Evolutionary conservation across 2,329 filamentous ascomycete species (phyloP).

Genomic region (Verticillium tricorpus): DNA sequence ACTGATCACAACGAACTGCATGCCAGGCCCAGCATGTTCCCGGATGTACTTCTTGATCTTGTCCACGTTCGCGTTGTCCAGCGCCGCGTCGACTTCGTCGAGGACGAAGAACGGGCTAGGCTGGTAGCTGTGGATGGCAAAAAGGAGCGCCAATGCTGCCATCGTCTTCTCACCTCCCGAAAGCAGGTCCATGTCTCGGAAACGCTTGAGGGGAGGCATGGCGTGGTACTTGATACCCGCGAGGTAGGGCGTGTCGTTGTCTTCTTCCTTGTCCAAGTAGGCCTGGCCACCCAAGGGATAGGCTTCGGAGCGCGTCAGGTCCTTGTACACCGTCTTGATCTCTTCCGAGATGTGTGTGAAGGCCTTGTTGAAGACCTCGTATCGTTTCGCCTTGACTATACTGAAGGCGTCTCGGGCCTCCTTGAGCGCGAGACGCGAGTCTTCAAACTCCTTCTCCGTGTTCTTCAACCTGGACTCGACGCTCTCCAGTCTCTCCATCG

Average conservation of each 20-base stretch:
- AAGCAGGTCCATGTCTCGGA: slow-evolving; percentile 98
- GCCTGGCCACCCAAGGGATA: slow-evolving; percentile 87
- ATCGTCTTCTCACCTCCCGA: slow-evolving; percentile 98
- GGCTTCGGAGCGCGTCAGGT: slow-evolving; percentile 84
- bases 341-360: slow-evolving; percentile 94
- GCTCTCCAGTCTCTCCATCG: slow-evolving; percentile 82
- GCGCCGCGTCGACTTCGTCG: slow-evolving; percentile 93
- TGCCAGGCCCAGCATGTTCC: slow-evolving; percentile 89
- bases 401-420: slow-evolving; percentile 80
- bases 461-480: slow-evolving; percentile 78
- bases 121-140: slow-evolving; percentile 95
- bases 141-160: slow-evolving; percentile 91
- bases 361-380: slow-evolving; percentile 90
- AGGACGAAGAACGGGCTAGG: slow-evolving; percentile 96
- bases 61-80: slow-evolving; percentile 97
- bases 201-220: slow-evolving; percentile 97
- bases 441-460: slow-evolving; percentile 86
- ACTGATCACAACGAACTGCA: slow-evolving; percentile 98
- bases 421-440: slow-evolving; percentile 70
- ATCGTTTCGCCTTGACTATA: slow-evolving; percentile 73
- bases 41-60: slow-evolving; percentile 96
- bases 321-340: slow-evolving; percentile 90
- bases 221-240: slow-evolving; percentile 97
- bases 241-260: slow-evolving; percentile 93
- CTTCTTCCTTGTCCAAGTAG: slow-evolving; percentile 88